These are phyloP conservation scores for Penicillium sp. DNA, from an alignment of 2,329 filamentous ascomycete genomes.

Conservation along the genomic window DNA sequence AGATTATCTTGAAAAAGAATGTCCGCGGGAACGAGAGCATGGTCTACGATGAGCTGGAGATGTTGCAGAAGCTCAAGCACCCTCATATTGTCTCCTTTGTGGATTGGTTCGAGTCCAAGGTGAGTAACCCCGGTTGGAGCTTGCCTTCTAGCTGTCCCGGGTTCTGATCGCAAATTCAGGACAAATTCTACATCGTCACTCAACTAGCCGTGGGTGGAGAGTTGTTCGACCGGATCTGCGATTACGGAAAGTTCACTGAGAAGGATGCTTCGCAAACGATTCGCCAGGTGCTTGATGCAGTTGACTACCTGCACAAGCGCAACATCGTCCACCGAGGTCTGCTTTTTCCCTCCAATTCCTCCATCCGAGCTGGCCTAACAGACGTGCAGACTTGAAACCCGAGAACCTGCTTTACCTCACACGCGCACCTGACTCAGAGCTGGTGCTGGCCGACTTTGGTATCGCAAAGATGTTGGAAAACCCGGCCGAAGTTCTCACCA, in stretches of 20 bases:
- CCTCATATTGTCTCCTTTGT: constrained; percentile 96
- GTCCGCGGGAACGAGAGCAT: constrained; percentile 98
- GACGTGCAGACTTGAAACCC: constrained; percentile 80
- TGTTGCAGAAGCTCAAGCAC: constrained; percentile 89
- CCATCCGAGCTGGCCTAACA: constrained; percentile 6
- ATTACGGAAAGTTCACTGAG: constrained; percentile 96
- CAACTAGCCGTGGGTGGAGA: constrained; percentile 95
- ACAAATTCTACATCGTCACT: constrained; percentile 99
- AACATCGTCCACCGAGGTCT: constrained; percentile 94
- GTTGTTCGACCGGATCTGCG: constrained; percentile 96
- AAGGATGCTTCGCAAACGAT: constrained; percentile 97
- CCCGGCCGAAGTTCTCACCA: constrained; percentile 88
- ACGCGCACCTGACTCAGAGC: constrained; percentile 72
- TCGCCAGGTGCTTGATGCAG: constrained; percentile 87
- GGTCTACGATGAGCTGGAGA: constrained; percentile 95
- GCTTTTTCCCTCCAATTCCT: constrained; percentile 15
- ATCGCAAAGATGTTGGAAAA: constrained; percentile 97
- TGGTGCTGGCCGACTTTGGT: constrained; percentile 95
- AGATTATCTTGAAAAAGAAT: constrained; percentile 99
- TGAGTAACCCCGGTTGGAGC: constrained; percentile 48
- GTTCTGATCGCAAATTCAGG: constrained; percentile 56
- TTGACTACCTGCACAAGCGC: constrained; percentile 90
- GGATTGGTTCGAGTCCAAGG: constrained; percentile 98
- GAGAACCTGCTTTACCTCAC: constrained; percentile 96
- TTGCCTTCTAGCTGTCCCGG: too few relatives aligned